These are phyloP conservation scores for Citrus australasica DNA, from an alignment of 345 rosid species.

Conservation along the genomic window DNA sequence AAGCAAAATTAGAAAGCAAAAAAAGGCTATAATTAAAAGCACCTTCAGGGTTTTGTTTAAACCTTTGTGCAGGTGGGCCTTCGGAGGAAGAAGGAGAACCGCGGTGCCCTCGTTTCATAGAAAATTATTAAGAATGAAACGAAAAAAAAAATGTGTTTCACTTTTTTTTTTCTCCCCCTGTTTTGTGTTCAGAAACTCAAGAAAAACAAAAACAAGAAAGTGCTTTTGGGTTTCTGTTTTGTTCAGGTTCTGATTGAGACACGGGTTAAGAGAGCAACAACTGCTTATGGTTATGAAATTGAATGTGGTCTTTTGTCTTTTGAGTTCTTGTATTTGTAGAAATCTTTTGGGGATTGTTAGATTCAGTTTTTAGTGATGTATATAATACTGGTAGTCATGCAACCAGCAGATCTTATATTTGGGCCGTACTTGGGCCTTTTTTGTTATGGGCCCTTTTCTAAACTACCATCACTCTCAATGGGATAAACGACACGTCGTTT, in stretches of 20 bases:
- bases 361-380: no score
- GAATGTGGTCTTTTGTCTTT: background rate
- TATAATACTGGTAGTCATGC: background rate
- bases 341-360: background rate
- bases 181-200: background rate
- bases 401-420: background rate
- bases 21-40: background rate
- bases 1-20: background rate
- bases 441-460: background rate
- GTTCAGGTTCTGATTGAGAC: background rate
- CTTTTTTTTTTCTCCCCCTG: background rate
- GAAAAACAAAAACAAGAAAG: background rate
- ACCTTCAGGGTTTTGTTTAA: slow-evolving; percentile 74
- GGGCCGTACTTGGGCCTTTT: background rate
- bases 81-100: slow-evolving; percentile 60
- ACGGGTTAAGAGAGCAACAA: background rate
- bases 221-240: background rate
- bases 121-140: slow-evolving; percentile 3
- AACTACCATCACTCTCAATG: no score
- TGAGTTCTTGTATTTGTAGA: background rate
- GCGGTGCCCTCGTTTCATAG: slow-evolving; percentile 76
- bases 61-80: slow-evolving; percentile 63
- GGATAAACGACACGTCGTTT: no score
- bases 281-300: background rate
- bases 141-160: background rate